A percentile compares a stretch with the other conserved stretches of the same genome.
These are phyloP conservation scores for Trichoderma asperelloides DNA, from an alignment of 495 filamentous ascomycete genomes.

Conservation along the genomic window DNA sequence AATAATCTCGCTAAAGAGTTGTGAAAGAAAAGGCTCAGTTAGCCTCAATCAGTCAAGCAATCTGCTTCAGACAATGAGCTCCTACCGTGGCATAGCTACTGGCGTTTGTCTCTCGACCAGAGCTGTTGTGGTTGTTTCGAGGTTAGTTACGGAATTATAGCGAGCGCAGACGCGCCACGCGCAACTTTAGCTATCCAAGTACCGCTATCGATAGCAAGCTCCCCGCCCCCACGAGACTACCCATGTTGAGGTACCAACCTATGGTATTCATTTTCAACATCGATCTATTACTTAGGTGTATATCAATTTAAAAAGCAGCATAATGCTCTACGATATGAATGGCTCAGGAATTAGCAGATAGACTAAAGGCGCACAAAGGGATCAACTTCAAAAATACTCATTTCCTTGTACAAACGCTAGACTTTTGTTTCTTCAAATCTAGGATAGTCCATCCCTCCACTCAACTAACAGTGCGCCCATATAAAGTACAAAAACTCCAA, in stretches of 20 bases:
- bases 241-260: too few relatives aligned
- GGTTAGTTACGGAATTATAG: neutral
- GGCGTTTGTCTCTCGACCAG: neutral
- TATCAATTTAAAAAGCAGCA: too few relatives aligned
- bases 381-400: too few relatives aligned
- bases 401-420: neutral
- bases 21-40: neutral
- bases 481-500: neutral
- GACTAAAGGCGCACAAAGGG: too few relatives aligned
- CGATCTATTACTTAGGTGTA: too few relatives aligned
- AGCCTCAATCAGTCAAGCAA: neutral
- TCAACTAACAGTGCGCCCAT: neutral
- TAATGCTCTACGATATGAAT: too few relatives aligned
- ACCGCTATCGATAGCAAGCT: constrained; percentile 3
- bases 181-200: neutral
- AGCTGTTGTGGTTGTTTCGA: neutral
- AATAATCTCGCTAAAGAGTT: constrained; percentile 77
- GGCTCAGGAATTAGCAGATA: too few relatives aligned
- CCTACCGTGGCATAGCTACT: constrained; percentile 7
- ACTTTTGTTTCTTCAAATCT: neutral
- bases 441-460: neutral
- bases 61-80: neutral
- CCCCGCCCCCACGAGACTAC: neutral
- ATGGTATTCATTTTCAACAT: too few relatives aligned
- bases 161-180: neutral